Evolutionary conservation across 179 eudicot species (phyloP).

Genomic region (Camellia oleifera): DNA sequence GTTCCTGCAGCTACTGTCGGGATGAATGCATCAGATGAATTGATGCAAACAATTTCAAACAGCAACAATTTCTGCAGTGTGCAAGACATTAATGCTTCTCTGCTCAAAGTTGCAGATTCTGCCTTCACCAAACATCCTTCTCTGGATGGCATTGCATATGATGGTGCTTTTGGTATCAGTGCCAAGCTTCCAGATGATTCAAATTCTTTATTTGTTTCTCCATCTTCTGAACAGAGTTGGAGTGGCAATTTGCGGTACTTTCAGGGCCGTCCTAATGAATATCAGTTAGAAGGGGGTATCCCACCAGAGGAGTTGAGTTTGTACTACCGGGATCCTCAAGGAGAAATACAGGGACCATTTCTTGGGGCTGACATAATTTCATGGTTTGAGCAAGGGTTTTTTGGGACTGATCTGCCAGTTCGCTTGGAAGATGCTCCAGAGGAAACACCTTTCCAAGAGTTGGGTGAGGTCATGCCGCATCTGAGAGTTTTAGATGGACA

Average conservation of each 20-base stretch:
- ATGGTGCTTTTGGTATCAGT: slow-evolving; percentile 31
- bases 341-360: slow-evolving; percentile 95
- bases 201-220: slow-evolving; percentile 38
- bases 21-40: slow-evolving; percentile 21
- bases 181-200: slow-evolving; percentile 50
- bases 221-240: slow-evolving; percentile 42
- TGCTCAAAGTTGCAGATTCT: slow-evolving; percentile 35
- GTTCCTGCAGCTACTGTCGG: slow-evolving; percentile 21
- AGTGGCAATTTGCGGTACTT: slow-evolving; percentile 32
- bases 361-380: slow-evolving; percentile 94
- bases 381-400: slow-evolving; percentile 98
- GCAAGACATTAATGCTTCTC: slow-evolving; percentile 27
- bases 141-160: slow-evolving; percentile 25
- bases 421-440: slow-evolving; percentile 84
- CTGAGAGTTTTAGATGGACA: slow-evolving; percentile 44
- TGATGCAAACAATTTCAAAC: slow-evolving; percentile 17
- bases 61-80: slow-evolving; percentile 15
- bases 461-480: slow-evolving; percentile 91
- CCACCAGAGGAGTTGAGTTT: slow-evolving; percentile 78
- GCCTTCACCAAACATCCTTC: slow-evolving; percentile 26
- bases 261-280: slow-evolving; percentile 29
- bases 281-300: slow-evolving; percentile 37
- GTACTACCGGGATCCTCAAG: slow-evolving; percentile 89
- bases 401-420: slow-evolving; percentile 81
- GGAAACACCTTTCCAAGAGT: slow-evolving; percentile 55